Base-by-base conservation (phyloP, 495 filamentous ascomycete species). In the Amniculicola lignicola region DNA sequence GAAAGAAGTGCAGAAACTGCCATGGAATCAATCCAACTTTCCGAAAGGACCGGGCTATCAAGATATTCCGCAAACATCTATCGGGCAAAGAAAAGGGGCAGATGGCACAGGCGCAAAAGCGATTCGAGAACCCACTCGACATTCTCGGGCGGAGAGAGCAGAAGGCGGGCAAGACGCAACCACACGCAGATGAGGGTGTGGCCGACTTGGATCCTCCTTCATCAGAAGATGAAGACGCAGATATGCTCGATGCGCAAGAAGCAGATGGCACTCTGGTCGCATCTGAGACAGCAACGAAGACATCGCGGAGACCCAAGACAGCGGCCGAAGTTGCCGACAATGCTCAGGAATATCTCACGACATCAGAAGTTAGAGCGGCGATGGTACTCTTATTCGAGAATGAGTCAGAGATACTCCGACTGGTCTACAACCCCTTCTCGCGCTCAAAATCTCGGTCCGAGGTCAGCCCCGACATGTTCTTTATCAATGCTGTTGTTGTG, bases 11-110 rank as follows among this genome's bases (percentile, higher is more conserved):
- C 69, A 72, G 70, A 31, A 86, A 78, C 58, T 99, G 94, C 63
- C 74, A 77, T 66, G 85, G 81, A 14, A 60, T 70, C 44, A 69
- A 65, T 19, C 89, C 90, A 16, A 73, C 70, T 4, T 96, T 86
- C 70, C 81, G 90, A 61, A 94, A 92, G 64, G 91, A 97, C 57
- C 79, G 84, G 22, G 90, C 79, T 66, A 84, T 86, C 59, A 97
- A 96, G 70, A 93, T 99, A 47, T 99, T 96, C 70, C 83, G 90
- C 62, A 92, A 89, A 64, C 77, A 85, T 4, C 70, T 97, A 35
- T 70, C 72, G 21, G 63, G 74, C 19, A 95, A 92, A 68, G 80
- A 88, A 4, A 82, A 78, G 62, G 79, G 82, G 9, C 79, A 83
- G 28, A 96, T 93, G 83, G 67, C 79, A 2, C 81, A 86, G 55